Percentiles rank a stretch among this genome's conserved stretches.
phyloP scores from a whole-genome alignment of 1,284 basidiomycete species.

The Puccinia novopanici region DNA sequence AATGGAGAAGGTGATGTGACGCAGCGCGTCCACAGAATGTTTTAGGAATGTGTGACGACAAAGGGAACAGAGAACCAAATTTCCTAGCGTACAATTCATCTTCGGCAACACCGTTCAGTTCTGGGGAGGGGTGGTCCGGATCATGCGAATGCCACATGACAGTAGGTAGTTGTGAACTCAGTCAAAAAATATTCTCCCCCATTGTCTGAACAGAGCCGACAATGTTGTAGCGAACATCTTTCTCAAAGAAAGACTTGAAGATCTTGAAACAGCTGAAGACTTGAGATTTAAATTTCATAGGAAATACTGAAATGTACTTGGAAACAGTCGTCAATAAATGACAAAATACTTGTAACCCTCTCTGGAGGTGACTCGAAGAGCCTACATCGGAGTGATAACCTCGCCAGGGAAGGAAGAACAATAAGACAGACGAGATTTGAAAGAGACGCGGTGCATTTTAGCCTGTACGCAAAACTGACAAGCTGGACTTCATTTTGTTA shows the following conservation, averaged over 20 bases:
- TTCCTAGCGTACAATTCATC: background rate
- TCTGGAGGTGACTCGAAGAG: background rate
- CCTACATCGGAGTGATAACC: background rate
- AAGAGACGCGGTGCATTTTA: background rate
- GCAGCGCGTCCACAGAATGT: background rate
- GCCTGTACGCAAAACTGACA: background rate
- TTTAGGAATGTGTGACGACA: background rate
- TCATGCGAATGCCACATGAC: background rate
- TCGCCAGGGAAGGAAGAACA: background rate
- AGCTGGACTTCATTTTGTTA: conserved; percentile 23
- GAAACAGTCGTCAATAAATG: conserved; percentile 56
- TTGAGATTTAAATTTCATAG: conserved; percentile 10
- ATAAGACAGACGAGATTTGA: background rate
- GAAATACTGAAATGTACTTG: conserved; percentile 52
- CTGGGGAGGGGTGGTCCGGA: conserved; percentile 14
- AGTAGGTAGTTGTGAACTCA: background rate
- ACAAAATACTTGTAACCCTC: conserved; percentile 57
- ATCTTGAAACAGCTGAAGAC: conserved; percentile 7
- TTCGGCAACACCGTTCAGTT: background rate
- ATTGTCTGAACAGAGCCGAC: background rate
- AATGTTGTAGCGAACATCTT: conserved; percentile 11
- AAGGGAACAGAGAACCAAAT: background rate
- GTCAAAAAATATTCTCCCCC: background rate
- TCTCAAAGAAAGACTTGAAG: background rate
- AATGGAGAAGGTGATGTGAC: background rate